These are phyloP conservation scores for Cladophialophora exuberans DNA, from an alignment of 2,329 filamentous ascomycete genomes.

Conservation along the genomic window DNA sequence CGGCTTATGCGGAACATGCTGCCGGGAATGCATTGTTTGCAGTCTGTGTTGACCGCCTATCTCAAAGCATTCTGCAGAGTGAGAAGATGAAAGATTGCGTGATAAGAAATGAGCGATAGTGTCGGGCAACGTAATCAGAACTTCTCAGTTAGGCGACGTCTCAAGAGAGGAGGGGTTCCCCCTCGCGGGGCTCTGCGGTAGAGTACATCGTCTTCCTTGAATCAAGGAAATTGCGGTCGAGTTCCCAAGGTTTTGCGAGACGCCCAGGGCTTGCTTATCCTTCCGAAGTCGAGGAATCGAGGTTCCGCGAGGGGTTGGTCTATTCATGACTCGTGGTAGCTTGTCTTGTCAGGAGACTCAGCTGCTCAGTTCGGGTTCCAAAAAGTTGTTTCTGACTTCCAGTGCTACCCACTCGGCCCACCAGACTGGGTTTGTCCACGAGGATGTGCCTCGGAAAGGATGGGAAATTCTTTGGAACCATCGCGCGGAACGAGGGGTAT, in stretches of 20 bases:
- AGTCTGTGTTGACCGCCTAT: slow-evolving; percentile 17
- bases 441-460: slow-evolving; percentile 23
- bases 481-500: slow-evolving; percentile 18
- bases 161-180: slow-evolving; percentile 1
- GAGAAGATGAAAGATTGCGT: not conserved
- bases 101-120: slow-evolving; percentile 1
- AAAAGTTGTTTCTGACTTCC: slow-evolving; percentile 13
- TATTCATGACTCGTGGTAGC: slow-evolving; percentile 13
- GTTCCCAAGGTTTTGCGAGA: slow-evolving; percentile 1
- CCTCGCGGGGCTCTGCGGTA: slow-evolving; percentile 9
- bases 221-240: slow-evolving; percentile 5
- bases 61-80: not conserved
- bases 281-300: not conserved
- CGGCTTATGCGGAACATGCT: slow-evolving; percentile 1
- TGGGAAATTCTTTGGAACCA: slow-evolving; percentile 11
- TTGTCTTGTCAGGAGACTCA: slow-evolving; percentile 22
- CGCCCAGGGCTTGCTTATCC: not conserved
- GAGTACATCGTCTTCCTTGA: not conserved
- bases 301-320: too few relatives aligned
- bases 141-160: not conserved
- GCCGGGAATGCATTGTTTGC: slow-evolving; percentile 18
- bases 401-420: slow-evolving; percentile 14
- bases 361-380: slow-evolving; percentile 2
- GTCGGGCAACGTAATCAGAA: slow-evolving; percentile 2
- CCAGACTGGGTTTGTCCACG: slow-evolving; percentile 16